Base-by-base conservation (phyloP, 306 rosid genomes). In the Quillaja saponaria region DNA sequence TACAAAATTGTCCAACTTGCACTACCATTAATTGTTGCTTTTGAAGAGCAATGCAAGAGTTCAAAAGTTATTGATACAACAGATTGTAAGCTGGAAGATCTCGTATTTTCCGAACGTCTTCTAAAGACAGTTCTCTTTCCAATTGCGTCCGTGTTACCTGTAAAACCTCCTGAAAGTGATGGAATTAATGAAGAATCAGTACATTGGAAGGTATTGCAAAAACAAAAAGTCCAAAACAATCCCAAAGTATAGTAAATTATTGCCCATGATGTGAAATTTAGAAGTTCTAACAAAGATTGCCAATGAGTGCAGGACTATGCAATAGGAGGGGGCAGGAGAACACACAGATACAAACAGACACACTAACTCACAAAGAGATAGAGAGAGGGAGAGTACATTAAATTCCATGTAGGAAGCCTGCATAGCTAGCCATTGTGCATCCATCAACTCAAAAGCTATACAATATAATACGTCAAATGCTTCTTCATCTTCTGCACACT, bases 361-460 rank as follows among this genome's bases (percentile, higher is more conserved):
- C 31, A 25, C 31, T 1, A 2, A 25, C 31, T 1, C 57, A 13
- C 15, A 4, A 5, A 53, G 10, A 53, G 7, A n/a, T 25, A 50
- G 58, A 54, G 77, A 71, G 51, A 72, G 57, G 63, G 68, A 63
- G 19, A 69, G 37, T 92, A 92, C 96, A 42, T 92, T 92, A 37
- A 92, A 92, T 50, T 92, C 73, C 99, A 92, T 92, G 82, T 89
- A 92, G 44, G 96, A 89, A 55, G 96, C 99, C 46, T 71, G 81
- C 99, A 83, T 85, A 13, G 99, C 94, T 17, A 92, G 84, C 99
- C 96, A 92, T 56, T 85, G 97, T 31, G 95, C 97, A 80, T 92
- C 99, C 95, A 89, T 80, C 96, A 92, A 79, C 76, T 89, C 95
- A 13, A 81, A 89, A 42, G 99, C 95, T 69, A 92, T 74, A 58